Conservation (phyloP, 1,284 basidiomycete species). For the Ceraceosorus bombacis region DNA sequence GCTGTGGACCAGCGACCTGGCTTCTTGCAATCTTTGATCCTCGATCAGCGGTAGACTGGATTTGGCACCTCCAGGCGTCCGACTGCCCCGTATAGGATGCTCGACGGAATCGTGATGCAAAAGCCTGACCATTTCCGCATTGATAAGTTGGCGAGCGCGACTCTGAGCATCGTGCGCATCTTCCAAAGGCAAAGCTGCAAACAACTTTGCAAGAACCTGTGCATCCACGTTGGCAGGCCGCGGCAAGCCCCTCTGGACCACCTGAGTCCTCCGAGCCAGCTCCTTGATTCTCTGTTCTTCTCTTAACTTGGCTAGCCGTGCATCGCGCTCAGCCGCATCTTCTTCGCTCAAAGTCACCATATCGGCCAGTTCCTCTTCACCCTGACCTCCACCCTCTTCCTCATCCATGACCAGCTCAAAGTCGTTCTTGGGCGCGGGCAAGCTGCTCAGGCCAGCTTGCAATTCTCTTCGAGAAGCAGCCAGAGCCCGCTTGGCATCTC, state of each 20-base stretch:
- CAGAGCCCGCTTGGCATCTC: constrained; percentile 21
- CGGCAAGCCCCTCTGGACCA: constrained; percentile 75
- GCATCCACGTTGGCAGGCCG: constrained; percentile 77
- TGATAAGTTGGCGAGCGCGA: constrained; percentile 62
- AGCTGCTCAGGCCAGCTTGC: constrained; percentile 68
- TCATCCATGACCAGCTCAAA: constrained; percentile 90
- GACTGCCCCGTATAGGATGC: constrained; percentile 76
- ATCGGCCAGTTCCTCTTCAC: constrained; percentile 13
- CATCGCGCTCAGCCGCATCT: constrained; percentile 89
- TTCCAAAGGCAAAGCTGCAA: constrained; percentile 27
- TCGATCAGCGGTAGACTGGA: constrained; percentile 69
- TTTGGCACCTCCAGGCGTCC: constrained; percentile 65
- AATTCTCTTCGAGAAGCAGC: constrained; percentile 53
- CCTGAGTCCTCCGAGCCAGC: constrained; percentile 70
- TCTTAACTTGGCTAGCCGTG: constrained; percentile 63
- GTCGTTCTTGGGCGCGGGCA: constrained; percentile 94
- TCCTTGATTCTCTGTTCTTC: constrained; percentile 53
- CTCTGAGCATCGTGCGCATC: constrained; percentile 47
- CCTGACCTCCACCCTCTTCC: constrained; percentile 56
- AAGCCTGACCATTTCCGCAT: constrained; percentile 70
- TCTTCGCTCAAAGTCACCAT: constrained; percentile 19
- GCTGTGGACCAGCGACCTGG: constrained; percentile 65
- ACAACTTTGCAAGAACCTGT: constrained; percentile 56
- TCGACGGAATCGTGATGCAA: constrained; percentile 81
- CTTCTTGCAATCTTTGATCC: constrained; percentile 68